Evolutionary conservation across 2,329 filamentous ascomycete species (phyloP).

Genomic region (Ramularia endophylla): DNA sequence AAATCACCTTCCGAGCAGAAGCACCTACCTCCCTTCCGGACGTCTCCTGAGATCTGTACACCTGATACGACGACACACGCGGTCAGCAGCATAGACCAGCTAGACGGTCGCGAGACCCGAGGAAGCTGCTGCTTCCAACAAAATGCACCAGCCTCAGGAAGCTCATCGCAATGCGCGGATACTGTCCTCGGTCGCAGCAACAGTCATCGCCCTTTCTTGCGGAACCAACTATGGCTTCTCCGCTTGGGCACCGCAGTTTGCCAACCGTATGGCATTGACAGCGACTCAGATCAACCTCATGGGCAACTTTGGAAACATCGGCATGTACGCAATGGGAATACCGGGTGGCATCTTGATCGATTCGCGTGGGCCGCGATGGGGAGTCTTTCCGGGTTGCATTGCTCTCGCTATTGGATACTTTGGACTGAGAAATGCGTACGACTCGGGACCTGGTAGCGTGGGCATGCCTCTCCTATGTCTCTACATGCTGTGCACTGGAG

Average conservation of each 20-base stretch:
- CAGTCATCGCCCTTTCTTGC: constrained; percentile 77
- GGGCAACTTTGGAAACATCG: constrained; percentile 70
- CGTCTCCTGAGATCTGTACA: background rate
- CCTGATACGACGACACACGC: background rate
- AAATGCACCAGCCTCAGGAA: constrained; percentile 35
- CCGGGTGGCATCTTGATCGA: constrained; percentile 87
- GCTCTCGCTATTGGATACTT: constrained; percentile 77
- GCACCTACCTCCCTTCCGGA: no score
- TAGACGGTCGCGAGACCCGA: background rate
- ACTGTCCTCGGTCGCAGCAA: constrained; percentile 78
- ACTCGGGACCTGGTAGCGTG: constrained; percentile 56
- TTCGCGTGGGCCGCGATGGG: constrained; percentile 68
- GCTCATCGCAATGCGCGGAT: constrained; percentile 61
- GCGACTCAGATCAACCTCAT: constrained; percentile 93
- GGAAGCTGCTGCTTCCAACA: constrained; percentile 25
- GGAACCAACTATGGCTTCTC: constrained; percentile 88
- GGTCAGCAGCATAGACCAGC: background rate
- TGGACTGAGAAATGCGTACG: constrained; percentile 73
- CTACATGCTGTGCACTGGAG: constrained; percentile 77
- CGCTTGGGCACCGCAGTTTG: constrained; percentile 95
- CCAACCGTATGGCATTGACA: constrained; percentile 75
- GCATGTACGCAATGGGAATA: constrained; percentile 89
- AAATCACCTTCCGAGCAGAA: background rate
- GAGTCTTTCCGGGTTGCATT: constrained; percentile 68
- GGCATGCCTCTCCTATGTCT: constrained; percentile 61